Percentiles rank a stretch among this genome's conserved stretches.
Conservation (phyloP, 2,329 filamentous ascomycete genomes). For the Proliferodiscus dingleyae region DNA sequence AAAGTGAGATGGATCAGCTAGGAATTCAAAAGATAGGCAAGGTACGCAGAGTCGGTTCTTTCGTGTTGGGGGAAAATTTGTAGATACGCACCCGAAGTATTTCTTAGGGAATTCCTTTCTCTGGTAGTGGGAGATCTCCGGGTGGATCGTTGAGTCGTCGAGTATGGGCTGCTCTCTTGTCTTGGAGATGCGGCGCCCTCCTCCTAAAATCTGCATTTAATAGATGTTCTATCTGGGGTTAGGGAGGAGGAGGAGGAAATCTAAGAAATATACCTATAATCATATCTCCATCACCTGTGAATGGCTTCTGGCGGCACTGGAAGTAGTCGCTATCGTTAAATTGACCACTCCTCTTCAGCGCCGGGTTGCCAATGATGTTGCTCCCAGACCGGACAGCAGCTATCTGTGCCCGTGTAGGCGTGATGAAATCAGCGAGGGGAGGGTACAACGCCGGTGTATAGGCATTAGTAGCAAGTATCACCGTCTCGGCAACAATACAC, state of each 20-base stretch:
- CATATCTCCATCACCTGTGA: constrained; percentile 27
- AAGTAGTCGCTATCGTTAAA: constrained; percentile 32
- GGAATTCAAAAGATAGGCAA: no score
- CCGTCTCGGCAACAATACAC: constrained; percentile 34
- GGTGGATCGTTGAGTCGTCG: constrained; percentile 26
- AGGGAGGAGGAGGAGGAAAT: not conserved
- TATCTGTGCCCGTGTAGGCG: constrained; percentile 45
- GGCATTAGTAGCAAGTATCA: constrained; percentile 49
- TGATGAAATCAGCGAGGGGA: constrained; percentile 37
- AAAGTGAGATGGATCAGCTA: no score
- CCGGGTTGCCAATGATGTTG: constrained; percentile 21
- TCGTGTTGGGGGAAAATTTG: no score
- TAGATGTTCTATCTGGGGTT: constrained; percentile 9
- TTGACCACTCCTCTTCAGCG: constrained; percentile 19
- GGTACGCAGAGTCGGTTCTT: no score
- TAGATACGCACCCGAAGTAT: constrained; percentile 24
- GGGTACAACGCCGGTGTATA: constrained; percentile 44
- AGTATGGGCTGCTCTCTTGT: constrained; percentile 21
- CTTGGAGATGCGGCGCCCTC: not conserved
- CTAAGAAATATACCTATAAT: constrained; percentile 17
- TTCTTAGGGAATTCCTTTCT: constrained; percentile 21
- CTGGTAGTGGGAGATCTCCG: constrained; percentile 17
- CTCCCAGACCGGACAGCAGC: constrained; percentile 35
- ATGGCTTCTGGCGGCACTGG: constrained; percentile 26
- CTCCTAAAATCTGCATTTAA: constrained; percentile 8